A percentile compares a stretch with the other conserved stretches of the same genome.
Evolutionary conservation across 495 filamentous ascomycete species (phyloP).

Genomic region (Trichoderma erinaceum): DNA sequence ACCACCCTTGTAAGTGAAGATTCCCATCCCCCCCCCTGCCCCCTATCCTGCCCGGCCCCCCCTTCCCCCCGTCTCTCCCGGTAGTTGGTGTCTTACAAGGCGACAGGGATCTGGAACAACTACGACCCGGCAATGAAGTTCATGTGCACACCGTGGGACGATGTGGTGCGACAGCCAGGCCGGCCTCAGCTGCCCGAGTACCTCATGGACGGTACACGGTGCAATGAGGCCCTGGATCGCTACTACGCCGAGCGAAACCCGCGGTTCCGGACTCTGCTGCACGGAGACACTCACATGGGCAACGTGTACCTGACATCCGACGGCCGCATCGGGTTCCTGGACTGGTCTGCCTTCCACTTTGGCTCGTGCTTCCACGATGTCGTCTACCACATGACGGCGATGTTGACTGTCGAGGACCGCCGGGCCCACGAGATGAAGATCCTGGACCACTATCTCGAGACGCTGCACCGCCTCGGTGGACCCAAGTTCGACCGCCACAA

Average conservation of each 20-base stretch:
- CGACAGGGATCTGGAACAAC: constrained; percentile 22
- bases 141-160: constrained; percentile 21
- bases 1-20: constrained; percentile 23
- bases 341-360: constrained; percentile 26
- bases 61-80: not conserved
- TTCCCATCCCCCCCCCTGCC: constrained; percentile 1
- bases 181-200: constrained; percentile 23
- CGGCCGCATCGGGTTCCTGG: constrained; percentile 23
- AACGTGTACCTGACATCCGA: constrained; percentile 25
- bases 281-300: constrained; percentile 26
- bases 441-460: constrained; percentile 53
- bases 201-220: constrained; percentile 24
- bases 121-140: constrained; percentile 26
- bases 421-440: constrained; percentile 61
- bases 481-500: constrained; percentile 23
- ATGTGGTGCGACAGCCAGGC: constrained; percentile 19
- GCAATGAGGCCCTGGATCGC: constrained; percentile 23
- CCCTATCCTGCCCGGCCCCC: not conserved
- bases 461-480: constrained; percentile 22
- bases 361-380: constrained; percentile 26
- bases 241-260: constrained; percentile 26
- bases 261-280: constrained; percentile 23
- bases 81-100: not conserved
- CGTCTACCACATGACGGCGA: constrained; percentile 23
- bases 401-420: constrained; percentile 56